Conservation (phyloP, 495 filamentous ascomycete species). For the Neurospora sp. region DNA sequence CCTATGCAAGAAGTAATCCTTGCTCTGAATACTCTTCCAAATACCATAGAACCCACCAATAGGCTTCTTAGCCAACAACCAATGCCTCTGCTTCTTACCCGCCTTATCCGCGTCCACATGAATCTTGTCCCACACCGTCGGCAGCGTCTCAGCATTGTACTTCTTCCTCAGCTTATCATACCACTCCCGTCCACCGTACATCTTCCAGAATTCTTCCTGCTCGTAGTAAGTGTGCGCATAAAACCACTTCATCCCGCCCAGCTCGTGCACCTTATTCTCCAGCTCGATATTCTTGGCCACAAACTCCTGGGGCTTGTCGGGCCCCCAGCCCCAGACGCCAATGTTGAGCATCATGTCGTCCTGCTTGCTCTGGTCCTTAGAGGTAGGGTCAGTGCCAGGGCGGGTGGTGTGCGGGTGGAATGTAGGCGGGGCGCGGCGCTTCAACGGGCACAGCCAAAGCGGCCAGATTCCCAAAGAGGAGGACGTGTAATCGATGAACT, state of each 20-base stretch:
- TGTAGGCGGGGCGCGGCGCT: slow-evolving; percentile 29
- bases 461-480: slow-evolving; percentile 43
- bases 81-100: slow-evolving; percentile 21
- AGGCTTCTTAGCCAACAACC: slow-evolving; percentile 35
- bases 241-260: slow-evolving; percentile 57
- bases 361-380: slow-evolving; percentile 1
- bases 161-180: slow-evolving; percentile 44
- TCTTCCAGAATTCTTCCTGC: slow-evolving; percentile 44
- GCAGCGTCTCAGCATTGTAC: slow-evolving; percentile 41
- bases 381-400: not conserved
- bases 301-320: slow-evolving; percentile 29
- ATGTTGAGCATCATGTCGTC: slow-evolving; percentile 42
- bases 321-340: slow-evolving; percentile 46
- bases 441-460: slow-evolving; percentile 50
- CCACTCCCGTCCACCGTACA: slow-evolving; percentile 40
- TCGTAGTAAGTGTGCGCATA: slow-evolving; percentile 53
- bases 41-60: slow-evolving; percentile 47
- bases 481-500: slow-evolving; percentile 44
- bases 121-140: slow-evolving; percentile 49
- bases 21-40: slow-evolving; percentile 43
- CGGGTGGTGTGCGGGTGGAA: slow-evolving; percentile 37
- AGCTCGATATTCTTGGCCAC: slow-evolving; percentile 52
- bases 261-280: slow-evolving; percentile 50
- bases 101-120: slow-evolving; percentile 24
- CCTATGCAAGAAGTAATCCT: slow-evolving; percentile 45